These are phyloP conservation scores for Pythium dissimile DNA, from an alignment of 352 stramenopile species.

Conservation along the genomic window DNA sequence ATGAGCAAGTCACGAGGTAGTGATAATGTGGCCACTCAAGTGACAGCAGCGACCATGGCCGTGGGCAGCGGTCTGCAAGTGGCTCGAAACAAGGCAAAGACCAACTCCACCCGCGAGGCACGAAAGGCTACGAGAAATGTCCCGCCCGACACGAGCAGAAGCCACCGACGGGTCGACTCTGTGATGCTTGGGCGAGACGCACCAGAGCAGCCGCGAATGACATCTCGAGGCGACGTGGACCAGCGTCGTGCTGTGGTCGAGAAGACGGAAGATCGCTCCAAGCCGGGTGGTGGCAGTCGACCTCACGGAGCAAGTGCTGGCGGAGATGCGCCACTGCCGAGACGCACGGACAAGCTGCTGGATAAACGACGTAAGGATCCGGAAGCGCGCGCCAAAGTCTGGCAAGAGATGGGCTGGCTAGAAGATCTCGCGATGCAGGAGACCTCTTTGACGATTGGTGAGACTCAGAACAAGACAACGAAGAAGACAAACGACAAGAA, in stretches of 20 bases:
- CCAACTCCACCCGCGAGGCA: background rate
- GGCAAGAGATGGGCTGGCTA: background rate
- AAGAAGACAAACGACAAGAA: too few relatives aligned
- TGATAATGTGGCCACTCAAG: too few relatives aligned
- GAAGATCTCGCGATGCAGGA: background rate
- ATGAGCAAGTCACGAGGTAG: too few relatives aligned
- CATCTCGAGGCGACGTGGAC: too few relatives aligned
- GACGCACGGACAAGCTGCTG: slow-evolving; percentile 1
- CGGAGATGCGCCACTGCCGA: too few relatives aligned
- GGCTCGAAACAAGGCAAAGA: background rate
- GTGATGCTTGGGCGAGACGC: too few relatives aligned
- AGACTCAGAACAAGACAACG: too few relatives aligned
- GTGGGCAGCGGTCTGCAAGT: slow-evolving; percentile 1
- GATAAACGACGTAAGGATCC: slow-evolving; percentile 1
- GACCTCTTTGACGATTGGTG: too few relatives aligned
- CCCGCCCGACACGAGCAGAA: too few relatives aligned
- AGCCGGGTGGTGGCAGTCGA: background rate
- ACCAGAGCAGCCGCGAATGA: too few relatives aligned
- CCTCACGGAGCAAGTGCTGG: background rate
- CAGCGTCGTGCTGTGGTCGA: background rate
- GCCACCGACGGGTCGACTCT: too few relatives aligned
- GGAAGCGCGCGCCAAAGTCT: background rate
- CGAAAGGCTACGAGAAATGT: too few relatives aligned
- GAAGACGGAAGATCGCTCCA: slow-evolving; percentile 3
- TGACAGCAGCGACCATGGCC: background rate